Conservation (phyloP, 2,329 filamentous ascomycete genomes). For the Monosporascus sp. region DNA sequence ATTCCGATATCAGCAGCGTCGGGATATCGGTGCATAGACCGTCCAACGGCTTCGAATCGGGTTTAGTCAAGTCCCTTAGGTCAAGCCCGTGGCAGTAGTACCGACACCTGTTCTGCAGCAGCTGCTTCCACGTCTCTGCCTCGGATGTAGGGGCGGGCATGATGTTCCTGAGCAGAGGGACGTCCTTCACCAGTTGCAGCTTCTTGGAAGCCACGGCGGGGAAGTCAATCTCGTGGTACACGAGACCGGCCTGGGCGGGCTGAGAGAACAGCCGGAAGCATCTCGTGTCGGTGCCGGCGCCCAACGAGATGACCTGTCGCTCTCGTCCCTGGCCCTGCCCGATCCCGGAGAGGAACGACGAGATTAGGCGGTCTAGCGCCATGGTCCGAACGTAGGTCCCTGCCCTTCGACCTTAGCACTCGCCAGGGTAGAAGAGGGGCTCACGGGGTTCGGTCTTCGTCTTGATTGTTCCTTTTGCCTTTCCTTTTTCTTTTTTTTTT, state of each 20-base stretch:
- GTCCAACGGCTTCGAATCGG: constrained; percentile 24
- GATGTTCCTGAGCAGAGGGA: constrained; percentile 34
- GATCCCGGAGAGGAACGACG: constrained; percentile 56
- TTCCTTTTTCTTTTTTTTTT: too few relatives aligned
- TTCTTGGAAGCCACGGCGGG: constrained; percentile 66
- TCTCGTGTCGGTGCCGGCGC: constrained; percentile 89
- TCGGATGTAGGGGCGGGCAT: constrained; percentile 29
- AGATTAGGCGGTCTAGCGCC: constrained; percentile 73
- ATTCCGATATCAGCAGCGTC: constrained; percentile 87
- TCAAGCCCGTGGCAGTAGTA: constrained; percentile 63
- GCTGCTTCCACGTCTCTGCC: constrained; percentile 35
- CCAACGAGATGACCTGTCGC: constrained; percentile 84
- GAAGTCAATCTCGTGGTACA: constrained; percentile 95
- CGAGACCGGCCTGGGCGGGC: constrained; percentile 36
- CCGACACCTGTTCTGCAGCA: constrained; percentile 32
- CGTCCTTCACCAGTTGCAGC: constrained; percentile 46
- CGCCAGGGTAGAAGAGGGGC: constrained; percentile 8
- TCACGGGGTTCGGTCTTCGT: not conserved
- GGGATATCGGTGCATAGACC: constrained; percentile 56
- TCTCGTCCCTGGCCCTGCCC: constrained; percentile 21
- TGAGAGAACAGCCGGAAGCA: constrained; percentile 67
- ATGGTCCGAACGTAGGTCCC: constrained; percentile 90
- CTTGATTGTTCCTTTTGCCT: too few relatives aligned
- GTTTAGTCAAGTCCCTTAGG: constrained; percentile 52
- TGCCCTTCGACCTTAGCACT: constrained; percentile 31